phyloP scores from a whole-genome alignment of 2,329 filamentous ascomycete species.

The Neofusicoccum ribis region DNA sequence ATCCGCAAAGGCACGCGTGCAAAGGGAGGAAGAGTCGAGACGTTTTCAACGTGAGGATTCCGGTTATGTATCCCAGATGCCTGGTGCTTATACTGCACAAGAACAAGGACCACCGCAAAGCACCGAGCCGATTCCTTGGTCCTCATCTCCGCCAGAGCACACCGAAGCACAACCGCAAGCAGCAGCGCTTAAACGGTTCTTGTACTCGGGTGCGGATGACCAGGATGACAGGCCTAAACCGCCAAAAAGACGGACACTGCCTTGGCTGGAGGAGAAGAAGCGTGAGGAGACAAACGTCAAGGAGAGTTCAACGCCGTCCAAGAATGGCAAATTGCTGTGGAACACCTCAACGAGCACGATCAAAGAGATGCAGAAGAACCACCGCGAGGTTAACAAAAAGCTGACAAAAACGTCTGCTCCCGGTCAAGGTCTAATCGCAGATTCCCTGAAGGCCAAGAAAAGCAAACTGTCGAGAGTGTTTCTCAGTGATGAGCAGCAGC shows the following conservation, averaged over 20 bases:
- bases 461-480: slow-evolving; percentile 59
- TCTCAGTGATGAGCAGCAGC: slow-evolving; percentile 81
- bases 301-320: slow-evolving; percentile 50
- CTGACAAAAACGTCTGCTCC: slow-evolving; percentile 40
- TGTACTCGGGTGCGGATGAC: slow-evolving; percentile 24
- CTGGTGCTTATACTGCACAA: not conserved
- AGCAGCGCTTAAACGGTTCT: not conserved
- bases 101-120: slow-evolving; percentile 42
- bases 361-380: slow-evolving; percentile 74
- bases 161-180: slow-evolving; percentile 34
- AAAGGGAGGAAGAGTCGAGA: not conserved
- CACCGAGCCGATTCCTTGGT: slow-evolving; percentile 69
- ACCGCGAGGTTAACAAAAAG: slow-evolving; percentile 64
- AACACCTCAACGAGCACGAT: slow-evolving; percentile 72
- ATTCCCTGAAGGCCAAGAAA: slow-evolving; percentile 48
- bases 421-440: slow-evolving; percentile 42
- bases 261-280: slow-evolving; percentile 51
- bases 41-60: slow-evolving; percentile 8
- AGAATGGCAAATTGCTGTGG: slow-evolving; percentile 58
- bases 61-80: slow-evolving; percentile 25
- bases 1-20: not conserved
- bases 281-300: slow-evolving; percentile 23
- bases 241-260: slow-evolving; percentile 66
- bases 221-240: slow-evolving; percentile 33
- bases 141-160: slow-evolving; percentile 60